Evolutionary conservation across 495 filamentous ascomycete species (phyloP).

Genomic region (Penicillium atrosanguineum): DNA sequence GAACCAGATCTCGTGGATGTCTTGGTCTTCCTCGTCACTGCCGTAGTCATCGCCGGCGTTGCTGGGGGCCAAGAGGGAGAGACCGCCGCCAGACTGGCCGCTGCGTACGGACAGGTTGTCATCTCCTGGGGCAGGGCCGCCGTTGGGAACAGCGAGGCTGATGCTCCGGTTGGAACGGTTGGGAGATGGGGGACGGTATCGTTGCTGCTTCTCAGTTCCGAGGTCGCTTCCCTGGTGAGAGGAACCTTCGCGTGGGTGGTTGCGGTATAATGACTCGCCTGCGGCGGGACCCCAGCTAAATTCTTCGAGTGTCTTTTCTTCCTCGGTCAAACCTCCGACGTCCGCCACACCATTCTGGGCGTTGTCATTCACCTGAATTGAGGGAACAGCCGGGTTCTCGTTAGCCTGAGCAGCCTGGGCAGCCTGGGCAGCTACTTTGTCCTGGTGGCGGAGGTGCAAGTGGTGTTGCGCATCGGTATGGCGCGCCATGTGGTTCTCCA

Average conservation of each 20-base stretch:
- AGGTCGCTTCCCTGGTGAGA: conserved; percentile 20
- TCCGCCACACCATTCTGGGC: conserved; percentile 3
- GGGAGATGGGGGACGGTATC: conserved; percentile 46
- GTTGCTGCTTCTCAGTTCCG: conserved; percentile 9
- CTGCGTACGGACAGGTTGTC: conserved; percentile 38
- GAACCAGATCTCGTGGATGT: conserved; percentile 85
- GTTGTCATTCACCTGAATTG: conserved; percentile 31
- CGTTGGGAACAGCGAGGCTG: conserved; percentile 32
- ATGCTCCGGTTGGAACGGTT: conserved; percentile 8
- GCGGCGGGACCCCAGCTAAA: conserved; percentile 22
- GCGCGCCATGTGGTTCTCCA: conserved; percentile 20
- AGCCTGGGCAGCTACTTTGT: neutral
- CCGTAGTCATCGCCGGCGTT: conserved; percentile 55
- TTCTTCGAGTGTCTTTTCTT: neutral
- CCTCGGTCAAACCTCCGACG: neutral
- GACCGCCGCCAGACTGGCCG: conserved; percentile 28
- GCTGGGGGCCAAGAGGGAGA: conserved; percentile 37
- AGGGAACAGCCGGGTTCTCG: conserved; percentile 27
- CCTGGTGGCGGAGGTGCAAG: conserved; percentile 21
- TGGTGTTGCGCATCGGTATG: conserved; percentile 19
- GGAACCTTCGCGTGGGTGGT: conserved; percentile 21
- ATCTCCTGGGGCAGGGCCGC: conserved; percentile 25
- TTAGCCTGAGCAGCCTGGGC: conserved; percentile 2
- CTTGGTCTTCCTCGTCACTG: conserved; percentile 61
- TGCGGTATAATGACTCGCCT: conserved; percentile 37